Evolutionary conservation across 805 yeast species (phyloP).

Genomic region (Nakazawaea wickerhamii): DNA sequence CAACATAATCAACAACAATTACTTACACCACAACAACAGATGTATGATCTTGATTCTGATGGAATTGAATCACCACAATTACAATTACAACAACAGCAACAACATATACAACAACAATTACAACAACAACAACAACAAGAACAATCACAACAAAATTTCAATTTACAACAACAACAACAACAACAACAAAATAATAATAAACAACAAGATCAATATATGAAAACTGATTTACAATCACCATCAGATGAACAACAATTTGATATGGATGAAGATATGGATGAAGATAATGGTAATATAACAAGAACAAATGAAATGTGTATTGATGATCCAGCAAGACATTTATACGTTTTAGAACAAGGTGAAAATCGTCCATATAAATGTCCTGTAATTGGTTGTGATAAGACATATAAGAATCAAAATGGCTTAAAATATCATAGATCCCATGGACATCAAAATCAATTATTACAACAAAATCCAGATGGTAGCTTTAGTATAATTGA

Average conservation of each 20-base stretch:
- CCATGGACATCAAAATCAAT: conserved; percentile 97
- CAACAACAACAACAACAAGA: conserved; percentile 16
- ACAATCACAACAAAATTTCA: conserved; percentile 21
- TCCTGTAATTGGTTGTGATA: conserved; percentile 97
- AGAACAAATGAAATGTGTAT: conserved; percentile 57
- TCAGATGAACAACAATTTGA: conserved; percentile 23
- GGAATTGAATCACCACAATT: conserved; percentile 14
- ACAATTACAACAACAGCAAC: conserved; percentile 17
- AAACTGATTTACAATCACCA: not conserved
- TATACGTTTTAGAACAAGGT: conserved; percentile 86
- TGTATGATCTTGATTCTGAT: conserved; percentile 6
- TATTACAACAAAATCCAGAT: conserved; percentile 82
- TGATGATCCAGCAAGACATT: conserved; percentile 93
- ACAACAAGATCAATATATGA: conserved; percentile 7
- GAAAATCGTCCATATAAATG: conserved; percentile 95
- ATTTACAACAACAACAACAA: conserved; percentile 19
- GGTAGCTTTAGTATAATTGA: conserved; percentile 91
- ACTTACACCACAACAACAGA: conserved; percentile 13
- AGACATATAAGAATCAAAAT: conserved; percentile 95
- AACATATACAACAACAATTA: conserved; percentile 11
- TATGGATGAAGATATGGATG: conserved; percentile 36
- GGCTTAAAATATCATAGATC: conserved; percentile 92
- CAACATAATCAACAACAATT: conserved; percentile 11
- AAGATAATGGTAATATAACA: conserved; percentile 34
- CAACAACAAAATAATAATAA: conserved; percentile 16